Conservation (phyloP, 2,329 filamentous ascomycete genomes). For the Fusarium falciforme region DNA sequence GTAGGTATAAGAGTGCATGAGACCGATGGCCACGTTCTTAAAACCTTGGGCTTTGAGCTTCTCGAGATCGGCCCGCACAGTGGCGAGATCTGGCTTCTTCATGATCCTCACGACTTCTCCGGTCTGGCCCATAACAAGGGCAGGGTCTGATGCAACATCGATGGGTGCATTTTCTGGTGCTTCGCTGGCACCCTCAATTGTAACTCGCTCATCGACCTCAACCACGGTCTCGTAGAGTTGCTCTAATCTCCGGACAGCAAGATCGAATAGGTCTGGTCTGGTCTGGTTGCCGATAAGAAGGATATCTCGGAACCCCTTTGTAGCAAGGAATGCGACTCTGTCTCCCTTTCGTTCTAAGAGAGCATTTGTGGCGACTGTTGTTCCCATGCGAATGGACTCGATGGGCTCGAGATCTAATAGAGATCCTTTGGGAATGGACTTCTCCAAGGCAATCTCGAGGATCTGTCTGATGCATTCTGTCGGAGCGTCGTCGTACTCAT, state of each 20-base stretch:
- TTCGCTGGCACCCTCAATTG: conserved; percentile 78
- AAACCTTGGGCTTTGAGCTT: conserved; percentile 71
- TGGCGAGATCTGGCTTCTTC: conserved; percentile 64
- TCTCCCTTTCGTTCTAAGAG: conserved; percentile 81
- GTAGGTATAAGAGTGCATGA: conserved; percentile 77
- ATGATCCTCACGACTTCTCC: conserved; percentile 77
- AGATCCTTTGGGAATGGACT: conserved; percentile 48
- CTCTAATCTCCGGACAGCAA: conserved; percentile 75
- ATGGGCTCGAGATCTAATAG: conserved; percentile 51
- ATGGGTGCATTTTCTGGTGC: conserved; percentile 69
- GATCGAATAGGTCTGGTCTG: conserved; percentile 78
- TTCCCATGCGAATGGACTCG: conserved; percentile 83
- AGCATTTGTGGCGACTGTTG: conserved; percentile 82
- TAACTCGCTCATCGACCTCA: conserved; percentile 81
- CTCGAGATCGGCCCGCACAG: conserved; percentile 68
- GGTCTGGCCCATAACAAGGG: conserved; percentile 74
- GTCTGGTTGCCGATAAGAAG: conserved; percentile 80
- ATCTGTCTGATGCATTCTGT: conserved; percentile 75
- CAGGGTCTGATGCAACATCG: conserved; percentile 54
- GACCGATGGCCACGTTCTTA: conserved; percentile 63
- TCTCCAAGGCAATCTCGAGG: conserved; percentile 48
- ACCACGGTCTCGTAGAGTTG: conserved; percentile 77
- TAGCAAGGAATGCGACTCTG: conserved; percentile 76
- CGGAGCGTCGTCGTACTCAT: conserved; percentile 79
- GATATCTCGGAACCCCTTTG: conserved; percentile 78